Percentiles rank a stretch among this genome's conserved stretches.
These are phyloP conservation scores for Aspergillus sp. DNA, from an alignment of 2,329 filamentous ascomycete genomes.

Conservation along the genomic window DNA sequence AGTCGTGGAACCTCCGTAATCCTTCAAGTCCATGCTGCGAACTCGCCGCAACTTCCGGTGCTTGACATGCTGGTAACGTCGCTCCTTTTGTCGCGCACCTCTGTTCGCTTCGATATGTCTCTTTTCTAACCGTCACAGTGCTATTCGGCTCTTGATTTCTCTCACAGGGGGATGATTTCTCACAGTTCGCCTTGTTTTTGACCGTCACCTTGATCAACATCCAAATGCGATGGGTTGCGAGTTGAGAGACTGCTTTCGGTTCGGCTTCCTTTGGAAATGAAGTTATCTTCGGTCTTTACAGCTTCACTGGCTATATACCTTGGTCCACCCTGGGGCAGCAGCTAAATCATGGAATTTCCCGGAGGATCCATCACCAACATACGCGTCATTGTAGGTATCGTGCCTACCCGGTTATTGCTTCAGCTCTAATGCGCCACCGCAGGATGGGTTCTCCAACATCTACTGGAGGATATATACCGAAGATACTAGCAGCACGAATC, in stretches of 20 bases:
- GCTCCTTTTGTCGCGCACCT: slow-evolving; percentile 1
- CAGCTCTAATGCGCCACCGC: slow-evolving; percentile 21
- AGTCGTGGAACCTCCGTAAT: slow-evolving; percentile 29
- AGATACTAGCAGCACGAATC: slow-evolving; percentile 31
- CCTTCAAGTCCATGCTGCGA: not conserved
- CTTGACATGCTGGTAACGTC: slow-evolving; percentile 10
- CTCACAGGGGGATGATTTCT: slow-evolving; percentile 17
- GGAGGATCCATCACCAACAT: slow-evolving; percentile 43
- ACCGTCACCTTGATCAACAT: slow-evolving; percentile 18
- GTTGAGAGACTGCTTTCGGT: slow-evolving; percentile 12
- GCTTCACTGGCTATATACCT: slow-evolving; percentile 27
- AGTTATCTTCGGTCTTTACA: slow-evolving; percentile 24
- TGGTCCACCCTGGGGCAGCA: slow-evolving; percentile 25
- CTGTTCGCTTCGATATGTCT: not conserved
- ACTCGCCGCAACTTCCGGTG: slow-evolving; percentile 11
- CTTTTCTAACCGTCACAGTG: not conserved
- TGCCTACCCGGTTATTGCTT: not conserved
- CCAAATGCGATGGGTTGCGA: slow-evolving; percentile 20
- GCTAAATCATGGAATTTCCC: slow-evolving; percentile 45
- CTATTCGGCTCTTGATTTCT: not conserved
- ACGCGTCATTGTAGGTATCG: slow-evolving; percentile 40
- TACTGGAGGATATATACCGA: slow-evolving; percentile 46
- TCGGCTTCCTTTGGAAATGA: slow-evolving; percentile 34
- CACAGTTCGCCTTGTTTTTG: slow-evolving; percentile 21
- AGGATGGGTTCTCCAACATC: slow-evolving; percentile 46